phyloP scores from a whole-genome alignment of 192 early-diverging fungal species.

The Linnemannia schmuckeri region DNA sequence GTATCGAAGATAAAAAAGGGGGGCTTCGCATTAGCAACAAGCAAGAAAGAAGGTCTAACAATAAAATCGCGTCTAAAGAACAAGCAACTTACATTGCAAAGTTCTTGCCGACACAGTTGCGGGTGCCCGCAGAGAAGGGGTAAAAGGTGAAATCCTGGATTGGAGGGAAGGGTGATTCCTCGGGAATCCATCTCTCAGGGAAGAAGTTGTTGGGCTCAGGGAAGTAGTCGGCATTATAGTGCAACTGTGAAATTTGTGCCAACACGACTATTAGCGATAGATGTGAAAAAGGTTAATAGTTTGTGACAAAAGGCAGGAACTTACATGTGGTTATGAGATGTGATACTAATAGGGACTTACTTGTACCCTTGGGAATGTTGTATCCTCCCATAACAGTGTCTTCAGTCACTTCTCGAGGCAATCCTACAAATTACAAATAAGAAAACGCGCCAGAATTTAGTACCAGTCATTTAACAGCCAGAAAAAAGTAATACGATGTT shows the following conservation, averaged over 20 bases:
- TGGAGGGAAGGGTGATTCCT: constrained; percentile 31
- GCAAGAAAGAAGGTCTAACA: too few relatives aligned
- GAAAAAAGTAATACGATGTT: neutral
- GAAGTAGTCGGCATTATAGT: constrained; percentile 33
- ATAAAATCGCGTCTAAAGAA: neutral
- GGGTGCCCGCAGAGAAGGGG: constrained; percentile 63
- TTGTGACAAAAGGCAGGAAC: neutral
- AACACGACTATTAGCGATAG: constrained; percentile 21
- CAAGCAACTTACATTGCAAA: constrained; percentile 46
- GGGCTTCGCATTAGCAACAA: too few relatives aligned
- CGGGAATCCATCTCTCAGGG: constrained; percentile 44
- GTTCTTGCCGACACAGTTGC: constrained; percentile 66
- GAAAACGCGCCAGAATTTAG: neutral
- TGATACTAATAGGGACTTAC: constrained; percentile 19
- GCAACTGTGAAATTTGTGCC: constrained; percentile 23
- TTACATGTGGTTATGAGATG: too few relatives aligned
- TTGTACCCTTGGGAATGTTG: constrained; percentile 59
- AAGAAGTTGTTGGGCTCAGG: constrained; percentile 23
- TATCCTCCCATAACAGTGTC: constrained; percentile 58
- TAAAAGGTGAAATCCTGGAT: constrained; percentile 57
- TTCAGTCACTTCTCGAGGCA: constrained; percentile 46
- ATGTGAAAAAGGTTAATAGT: neutral
- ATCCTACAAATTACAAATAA: neutral
- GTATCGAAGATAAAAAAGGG: neutral
- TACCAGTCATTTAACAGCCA: neutral